Conservation (phyloP, 345 rosid genomes). For the Euclidium syriacum region DNA sequence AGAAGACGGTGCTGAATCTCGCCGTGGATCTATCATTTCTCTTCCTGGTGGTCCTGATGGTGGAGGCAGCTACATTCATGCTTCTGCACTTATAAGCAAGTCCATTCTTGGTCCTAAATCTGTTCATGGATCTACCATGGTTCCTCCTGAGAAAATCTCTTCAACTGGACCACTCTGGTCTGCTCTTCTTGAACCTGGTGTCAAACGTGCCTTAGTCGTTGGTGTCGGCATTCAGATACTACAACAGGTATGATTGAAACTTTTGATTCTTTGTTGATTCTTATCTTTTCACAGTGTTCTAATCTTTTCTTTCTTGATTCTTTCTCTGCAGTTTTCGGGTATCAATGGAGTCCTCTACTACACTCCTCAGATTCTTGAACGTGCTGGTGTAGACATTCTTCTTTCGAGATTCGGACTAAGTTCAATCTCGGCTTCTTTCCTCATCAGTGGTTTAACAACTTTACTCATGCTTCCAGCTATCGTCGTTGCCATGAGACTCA, state of each 20-base stretch:
- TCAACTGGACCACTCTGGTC: conserved; percentile 62
- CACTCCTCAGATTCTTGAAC: conserved; percentile 96
- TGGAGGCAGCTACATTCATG: conserved; percentile 71
- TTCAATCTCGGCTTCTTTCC: conserved; percentile 81
- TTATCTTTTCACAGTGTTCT: background rate
- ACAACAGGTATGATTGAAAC: conserved; percentile 59
- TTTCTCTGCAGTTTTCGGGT: conserved; percentile 73
- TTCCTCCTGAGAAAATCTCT: conserved; percentile 55
- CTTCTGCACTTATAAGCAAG: conserved; percentile 85
- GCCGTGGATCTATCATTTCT: conserved; percentile 74
- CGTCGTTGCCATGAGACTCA: conserved; percentile 82
- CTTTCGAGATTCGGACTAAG: conserved; percentile 67
- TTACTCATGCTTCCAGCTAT: conserved; percentile 94
- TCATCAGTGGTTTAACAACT: conserved; percentile 81
- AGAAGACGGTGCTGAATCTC: conserved; percentile 68
- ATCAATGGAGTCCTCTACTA: conserved; percentile 94
- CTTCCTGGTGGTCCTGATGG: conserved; percentile 58
- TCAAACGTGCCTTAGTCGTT: conserved; percentile 76
- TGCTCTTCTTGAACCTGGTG: conserved; percentile 86
- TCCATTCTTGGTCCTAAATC: conserved; percentile 71
- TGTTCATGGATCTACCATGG: conserved; percentile 66
- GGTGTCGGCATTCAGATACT: conserved; percentile 92
- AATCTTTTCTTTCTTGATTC: background rate
- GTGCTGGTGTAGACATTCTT: conserved; percentile 88
- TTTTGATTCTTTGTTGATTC: background rate